These are phyloP conservation scores for Aristolochia californica DNA, from an alignment of 164 flowering plant species.

Conservation along the genomic window DNA sequence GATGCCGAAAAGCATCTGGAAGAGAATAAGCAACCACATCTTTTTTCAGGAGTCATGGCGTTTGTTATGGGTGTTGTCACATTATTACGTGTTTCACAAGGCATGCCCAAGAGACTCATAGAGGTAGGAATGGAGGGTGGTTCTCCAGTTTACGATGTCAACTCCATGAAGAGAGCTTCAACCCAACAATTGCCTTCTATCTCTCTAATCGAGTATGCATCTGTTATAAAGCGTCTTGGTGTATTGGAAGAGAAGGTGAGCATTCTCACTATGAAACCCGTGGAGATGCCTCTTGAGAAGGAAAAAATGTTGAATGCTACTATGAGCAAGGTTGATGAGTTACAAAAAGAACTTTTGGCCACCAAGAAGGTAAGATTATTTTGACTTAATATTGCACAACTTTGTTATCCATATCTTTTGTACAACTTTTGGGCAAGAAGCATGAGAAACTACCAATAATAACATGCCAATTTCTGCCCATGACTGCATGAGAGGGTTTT, in stretches of 20 bases:
- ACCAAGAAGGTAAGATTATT: slow-evolving; percentile 56
- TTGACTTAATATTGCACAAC: too few relatives aligned
- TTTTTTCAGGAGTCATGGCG: slow-evolving; percentile 38
- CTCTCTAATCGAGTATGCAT: slow-evolving; percentile 9
- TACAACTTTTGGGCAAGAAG: too few relatives aligned
- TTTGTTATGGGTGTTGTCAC: slow-evolving; percentile 49
- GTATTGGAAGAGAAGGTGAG: slow-evolving; percentile 80
- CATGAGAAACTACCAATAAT: too few relatives aligned
- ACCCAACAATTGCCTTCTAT: neutral
- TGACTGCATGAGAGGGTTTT: too few relatives aligned
- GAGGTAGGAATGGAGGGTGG: slow-evolving; percentile 17
- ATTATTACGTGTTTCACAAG: slow-evolving; percentile 29
- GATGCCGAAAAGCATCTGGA: neutral
- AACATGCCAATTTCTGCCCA: too few relatives aligned
- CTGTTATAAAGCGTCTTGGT: slow-evolving; percentile 53
- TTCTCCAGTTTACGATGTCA: neutral
- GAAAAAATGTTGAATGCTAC: slow-evolving; percentile 90
- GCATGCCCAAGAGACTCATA: slow-evolving; percentile 36
- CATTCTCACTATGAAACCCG: slow-evolving; percentile 57
- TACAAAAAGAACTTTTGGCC: slow-evolving; percentile 88
- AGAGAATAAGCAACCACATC: slow-evolving; percentile 8
- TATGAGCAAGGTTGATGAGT: slow-evolving; percentile 82
- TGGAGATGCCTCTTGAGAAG: slow-evolving; percentile 84
- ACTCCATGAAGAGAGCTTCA: neutral
- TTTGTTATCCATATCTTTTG: too few relatives aligned